phyloP scores from a whole-genome alignment of 2,329 filamentous ascomycete genomes.

The Mycosphaerella sp. region DNA sequence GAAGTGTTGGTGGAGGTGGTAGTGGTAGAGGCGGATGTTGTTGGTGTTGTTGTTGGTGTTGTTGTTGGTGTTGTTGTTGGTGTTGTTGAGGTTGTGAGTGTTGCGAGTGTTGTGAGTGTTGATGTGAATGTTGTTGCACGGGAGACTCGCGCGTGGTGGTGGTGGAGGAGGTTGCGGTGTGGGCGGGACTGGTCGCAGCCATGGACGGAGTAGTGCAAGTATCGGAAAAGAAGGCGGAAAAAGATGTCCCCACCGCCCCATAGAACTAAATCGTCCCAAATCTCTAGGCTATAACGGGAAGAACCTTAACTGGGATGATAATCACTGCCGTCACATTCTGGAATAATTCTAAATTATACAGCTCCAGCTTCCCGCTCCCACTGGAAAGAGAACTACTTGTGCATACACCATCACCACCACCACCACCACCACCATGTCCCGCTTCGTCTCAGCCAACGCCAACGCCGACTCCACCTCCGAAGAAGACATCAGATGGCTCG shows the following conservation, averaged over 20 bases:
- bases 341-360: not conserved
- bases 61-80: no score
- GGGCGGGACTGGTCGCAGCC: not conserved
- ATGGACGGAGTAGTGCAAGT: slow-evolving; percentile 1
- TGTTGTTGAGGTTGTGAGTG: not conserved
- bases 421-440: slow-evolving; percentile 36
- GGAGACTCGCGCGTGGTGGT: slow-evolving; percentile 2
- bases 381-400: no score
- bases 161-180: not conserved
- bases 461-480: slow-evolving; percentile 35
- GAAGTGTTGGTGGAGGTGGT: not conserved
- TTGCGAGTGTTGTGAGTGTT: not conserved
- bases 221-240: not conserved
- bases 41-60: no score
- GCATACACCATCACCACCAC: not conserved
- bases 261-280: no score
- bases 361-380: not conserved
- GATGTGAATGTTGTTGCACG: not conserved
- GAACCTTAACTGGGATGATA: not conserved
- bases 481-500: slow-evolving; percentile 44
- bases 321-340: no score
- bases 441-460: slow-evolving; percentile 49
- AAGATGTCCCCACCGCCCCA: no score
- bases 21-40: no score
- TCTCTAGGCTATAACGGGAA: not conserved